These are phyloP conservation scores for Sporothrix euskadiensis DNA, from an alignment of 2,329 filamentous ascomycete species.

Conservation along the genomic window DNA sequence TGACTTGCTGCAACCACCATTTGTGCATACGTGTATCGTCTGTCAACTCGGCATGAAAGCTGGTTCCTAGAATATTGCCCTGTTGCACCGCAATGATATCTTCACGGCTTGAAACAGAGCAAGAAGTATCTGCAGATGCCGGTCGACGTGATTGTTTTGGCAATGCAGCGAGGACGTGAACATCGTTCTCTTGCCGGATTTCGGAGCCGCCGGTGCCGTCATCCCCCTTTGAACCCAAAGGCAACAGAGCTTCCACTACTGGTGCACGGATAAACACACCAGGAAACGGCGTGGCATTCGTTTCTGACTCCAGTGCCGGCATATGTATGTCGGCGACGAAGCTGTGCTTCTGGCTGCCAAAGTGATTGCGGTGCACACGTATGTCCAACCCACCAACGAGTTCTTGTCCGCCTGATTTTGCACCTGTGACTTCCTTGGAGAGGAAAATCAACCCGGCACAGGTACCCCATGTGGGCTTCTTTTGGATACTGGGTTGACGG, in stretches of 20 bases:
- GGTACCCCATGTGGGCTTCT: constrained; percentile 90
- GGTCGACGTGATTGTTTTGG: constrained; percentile 41
- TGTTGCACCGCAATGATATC: constrained; percentile 89
- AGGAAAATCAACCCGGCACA: constrained; percentile 93
- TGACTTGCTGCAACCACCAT: constrained; percentile 71
- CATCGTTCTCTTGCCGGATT: constrained; percentile 36
- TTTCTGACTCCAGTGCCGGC: constrained; percentile 59
- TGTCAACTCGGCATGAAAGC: constrained; percentile 94
- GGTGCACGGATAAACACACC: constrained; percentile 94
- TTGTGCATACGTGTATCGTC: constrained; percentile 83
- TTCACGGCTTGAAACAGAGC: constrained; percentile 44
- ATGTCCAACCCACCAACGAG: constrained; percentile 90
- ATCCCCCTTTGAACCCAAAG: constrained; percentile 46
- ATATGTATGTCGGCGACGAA: constrained; percentile 77
- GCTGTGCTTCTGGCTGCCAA: constrained; percentile 88
- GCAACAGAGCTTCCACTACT: constrained; percentile 75
- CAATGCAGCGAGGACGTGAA: constrained; percentile 56
- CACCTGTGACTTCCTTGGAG: constrained; percentile 81
- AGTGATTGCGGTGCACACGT: constrained; percentile 89
- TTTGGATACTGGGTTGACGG: constrained; percentile 56
- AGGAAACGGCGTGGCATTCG: constrained; percentile 59
- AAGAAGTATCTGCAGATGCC: not conserved
- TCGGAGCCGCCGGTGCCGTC: constrained; percentile 34
- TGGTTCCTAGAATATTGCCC: constrained; percentile 89
- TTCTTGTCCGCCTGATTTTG: constrained; percentile 88